phyloP scores from a whole-genome alignment of 2,329 filamentous ascomycete species.

The Xylaria sp. region DNA sequence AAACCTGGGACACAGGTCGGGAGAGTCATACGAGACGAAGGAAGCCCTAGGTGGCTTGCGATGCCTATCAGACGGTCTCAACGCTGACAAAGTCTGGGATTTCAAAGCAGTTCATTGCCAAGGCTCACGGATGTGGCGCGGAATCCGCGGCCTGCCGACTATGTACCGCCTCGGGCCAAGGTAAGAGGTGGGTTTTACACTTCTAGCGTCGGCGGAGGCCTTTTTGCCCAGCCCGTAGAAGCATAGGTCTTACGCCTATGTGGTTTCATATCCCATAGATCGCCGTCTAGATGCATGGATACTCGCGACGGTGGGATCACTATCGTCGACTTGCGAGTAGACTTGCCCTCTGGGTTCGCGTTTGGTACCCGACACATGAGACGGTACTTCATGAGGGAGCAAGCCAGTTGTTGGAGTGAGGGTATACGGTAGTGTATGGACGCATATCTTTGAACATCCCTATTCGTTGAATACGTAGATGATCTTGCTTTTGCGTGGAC shows the following conservation, averaged over 20 bases:
- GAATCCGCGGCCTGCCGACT: background rate
- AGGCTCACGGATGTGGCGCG: background rate
- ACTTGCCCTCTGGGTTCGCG: background rate
- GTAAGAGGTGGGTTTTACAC: background rate
- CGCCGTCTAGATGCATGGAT: background rate
- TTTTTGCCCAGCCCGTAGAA: background rate
- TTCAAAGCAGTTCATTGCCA: background rate
- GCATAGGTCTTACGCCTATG: background rate
- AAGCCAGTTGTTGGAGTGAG: background rate
- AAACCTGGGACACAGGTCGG: background rate
- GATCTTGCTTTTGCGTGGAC: background rate
- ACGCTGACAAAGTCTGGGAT: background rate
- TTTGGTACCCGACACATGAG: background rate
- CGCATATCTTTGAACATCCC: background rate
- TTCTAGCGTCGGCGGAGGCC: background rate
- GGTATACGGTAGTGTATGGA: background rate
- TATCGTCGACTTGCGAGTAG: background rate
- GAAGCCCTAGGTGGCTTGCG: background rate
- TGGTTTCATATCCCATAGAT: background rate
- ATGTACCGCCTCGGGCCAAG: background rate
- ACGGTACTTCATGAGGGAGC: background rate
- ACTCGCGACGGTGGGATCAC: background rate
- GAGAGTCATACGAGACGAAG: background rate
- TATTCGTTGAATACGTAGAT: background rate
- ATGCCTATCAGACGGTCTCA: background rate